phyloP scores from a whole-genome alignment of 2,329 filamentous ascomycete genomes.

The Herpotrichia juniperi region DNA sequence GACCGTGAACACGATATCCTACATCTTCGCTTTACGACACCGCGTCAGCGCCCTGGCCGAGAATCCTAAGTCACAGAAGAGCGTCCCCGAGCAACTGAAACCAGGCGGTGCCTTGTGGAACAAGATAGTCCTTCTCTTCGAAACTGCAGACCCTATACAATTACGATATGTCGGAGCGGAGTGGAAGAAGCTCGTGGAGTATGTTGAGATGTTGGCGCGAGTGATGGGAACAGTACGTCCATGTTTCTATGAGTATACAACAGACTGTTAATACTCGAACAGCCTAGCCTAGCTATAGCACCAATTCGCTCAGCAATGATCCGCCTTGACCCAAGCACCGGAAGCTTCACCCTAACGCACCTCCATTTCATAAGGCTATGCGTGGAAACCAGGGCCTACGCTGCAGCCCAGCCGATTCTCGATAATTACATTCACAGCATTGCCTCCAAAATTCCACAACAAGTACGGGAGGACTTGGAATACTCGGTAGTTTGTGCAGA shows the following conservation, averaged over 20 bases:
- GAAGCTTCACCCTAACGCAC: conserved; percentile 70
- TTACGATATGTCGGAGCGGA: conserved; percentile 60
- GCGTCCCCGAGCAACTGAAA: conserved; percentile 46
- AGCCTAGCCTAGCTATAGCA: conserved; percentile 45
- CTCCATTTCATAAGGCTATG: conserved; percentile 64
- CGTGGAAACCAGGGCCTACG: conserved; percentile 58
- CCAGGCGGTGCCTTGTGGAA: conserved; percentile 57
- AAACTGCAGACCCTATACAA: conserved; percentile 60
- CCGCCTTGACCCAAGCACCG: conserved; percentile 69
- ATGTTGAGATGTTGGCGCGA: conserved; percentile 40
- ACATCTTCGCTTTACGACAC: conserved; percentile 60
- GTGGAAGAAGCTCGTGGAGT: conserved; percentile 53
- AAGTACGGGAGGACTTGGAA: conserved; percentile 40
- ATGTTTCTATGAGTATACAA: neutral
- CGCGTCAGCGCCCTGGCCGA: conserved; percentile 49
- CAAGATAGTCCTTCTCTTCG: conserved; percentile 54
- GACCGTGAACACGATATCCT: conserved; percentile 63
- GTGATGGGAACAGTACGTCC: conserved; percentile 37
- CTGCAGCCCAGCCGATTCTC: conserved; percentile 65
- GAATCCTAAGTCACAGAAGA: conserved; percentile 39
- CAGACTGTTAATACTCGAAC: conserved; percentile 10
- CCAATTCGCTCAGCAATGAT: conserved; percentile 61
- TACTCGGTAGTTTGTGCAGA: conserved; percentile 50
- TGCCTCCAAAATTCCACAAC: conserved; percentile 51
- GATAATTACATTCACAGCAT: conserved; percentile 71